Percentiles rank a stretch among this genome's conserved stretches.
Conservation (phyloP, 2,329 filamentous ascomycete genomes). For the Cladosporium phlei region DNA sequence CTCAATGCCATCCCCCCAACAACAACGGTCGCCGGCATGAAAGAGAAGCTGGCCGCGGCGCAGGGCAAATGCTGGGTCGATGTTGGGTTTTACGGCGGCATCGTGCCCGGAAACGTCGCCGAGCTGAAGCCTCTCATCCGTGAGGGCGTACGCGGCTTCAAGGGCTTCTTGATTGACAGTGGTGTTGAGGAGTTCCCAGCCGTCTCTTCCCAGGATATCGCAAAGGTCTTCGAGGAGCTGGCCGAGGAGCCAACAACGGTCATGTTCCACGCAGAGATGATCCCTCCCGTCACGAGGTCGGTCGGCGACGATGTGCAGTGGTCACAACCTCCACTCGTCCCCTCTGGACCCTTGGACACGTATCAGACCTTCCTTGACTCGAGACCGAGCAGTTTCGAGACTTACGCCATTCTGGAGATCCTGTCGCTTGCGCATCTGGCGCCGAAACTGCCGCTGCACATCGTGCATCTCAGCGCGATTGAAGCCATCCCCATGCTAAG, state of each 20-base stretch:
- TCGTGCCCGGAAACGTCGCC: conserved; percentile 80
- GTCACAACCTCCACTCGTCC: conserved; percentile 38
- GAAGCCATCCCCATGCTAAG: conserved; percentile 79
- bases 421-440: conserved; percentile 74
- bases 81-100: conserved; percentile 92
- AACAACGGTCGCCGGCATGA: conserved; percentile 77
- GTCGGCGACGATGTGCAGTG: conserved; percentile 60
- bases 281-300: conserved; percentile 74
- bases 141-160: conserved; percentile 88
- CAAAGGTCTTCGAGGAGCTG: conserved; percentile 73
- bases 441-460: conserved; percentile 79
- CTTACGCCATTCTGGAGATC: conserved; percentile 83
- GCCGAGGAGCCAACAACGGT: conserved; percentile 82
- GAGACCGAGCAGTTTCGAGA: conserved; percentile 84
- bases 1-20: conserved; percentile 95
- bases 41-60: conserved; percentile 81
- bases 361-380: conserved; percentile 92
- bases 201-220: conserved; percentile 74
- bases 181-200: conserved; percentile 96
- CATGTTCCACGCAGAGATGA: conserved; percentile 99
- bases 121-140: conserved; percentile 77
- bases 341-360: conserved; percentile 66
- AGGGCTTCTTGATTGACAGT: conserved; percentile 94
- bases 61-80: conserved; percentile 93
- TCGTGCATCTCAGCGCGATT: conserved; percentile 87